Base-by-base conservation (phyloP, 495 filamentous ascomycete species). In the Platismatia glauca region DNA sequence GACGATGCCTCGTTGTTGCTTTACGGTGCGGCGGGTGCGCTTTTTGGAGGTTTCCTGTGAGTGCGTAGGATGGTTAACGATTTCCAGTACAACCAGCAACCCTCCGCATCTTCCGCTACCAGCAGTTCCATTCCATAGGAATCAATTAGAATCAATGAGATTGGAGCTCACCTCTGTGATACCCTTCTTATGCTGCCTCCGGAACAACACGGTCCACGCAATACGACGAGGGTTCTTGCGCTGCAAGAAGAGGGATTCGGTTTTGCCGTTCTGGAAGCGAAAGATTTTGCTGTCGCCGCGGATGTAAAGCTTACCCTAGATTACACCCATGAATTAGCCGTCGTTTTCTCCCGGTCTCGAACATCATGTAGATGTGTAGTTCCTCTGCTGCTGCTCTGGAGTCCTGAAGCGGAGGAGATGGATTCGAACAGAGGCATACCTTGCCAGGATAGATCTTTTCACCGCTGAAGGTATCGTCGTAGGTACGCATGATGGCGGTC, bases 261-360 rank as follows among this genome's bases (percentile, higher is more conserved):
- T 92, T 83, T 99, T 99, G 84, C 94, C 92, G 79, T 95, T 97
- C 79, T 95, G 90, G 88, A 99, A 99, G 73, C 94, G 91, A 86
- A 99, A 99, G 84, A 97, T 86, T 84, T 97, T 99, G 91, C 90
- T 96, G 85, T 99, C 94, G 74, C 91, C 91, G 80, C 94, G 90
- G 83, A 99, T 81, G 82, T 90, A 99, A 79, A 99, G 87, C 82
- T 97, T 97, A 81, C 92, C 92, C 92, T 97, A 65, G 67, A 73
- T 39, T 5, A 35, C 18, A 27, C 37, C 0, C 3, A n/a, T 35
- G 8, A 2, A 15, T 67, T 41, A 67, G 61, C 38, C 50, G 4
- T 20, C 31, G 27, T 24, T 58, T 3, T 22, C 31, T 33, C 27
- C 27, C 44, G 4, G 16, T 20, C 15, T 3, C 6, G 7, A 1